Base-by-base conservation (phyloP, 176 grass and related monocot species). In the Raddia guianensis region DNA sequence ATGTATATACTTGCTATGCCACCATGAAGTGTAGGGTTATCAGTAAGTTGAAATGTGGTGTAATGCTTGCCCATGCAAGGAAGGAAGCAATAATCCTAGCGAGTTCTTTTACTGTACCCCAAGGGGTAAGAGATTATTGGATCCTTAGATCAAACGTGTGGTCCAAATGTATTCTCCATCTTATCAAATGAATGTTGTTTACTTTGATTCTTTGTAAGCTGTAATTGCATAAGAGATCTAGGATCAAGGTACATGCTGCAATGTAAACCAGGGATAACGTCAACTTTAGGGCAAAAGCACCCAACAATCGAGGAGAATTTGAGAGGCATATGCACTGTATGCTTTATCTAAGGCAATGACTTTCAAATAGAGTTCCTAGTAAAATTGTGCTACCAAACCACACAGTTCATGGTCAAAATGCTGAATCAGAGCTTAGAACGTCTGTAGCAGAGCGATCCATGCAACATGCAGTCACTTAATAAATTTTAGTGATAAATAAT, bases 1-100 rank as follows among this genome's bases (percentile, higher is more conserved):
- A 63, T 72, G 72, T 81, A 85, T 63, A 80, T 70, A 21, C 70
- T 80, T 73, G 4, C 27, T 79, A 35, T 75, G 59, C 12, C 53
- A 64, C 40, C 2, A 15, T 76, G 20, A 37, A 69, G 32, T 68
- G 74, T 70, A 70, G 63, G 27, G 27, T 27, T 70, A 44, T 56
- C 16, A 35, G 5, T 58, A 44, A 72, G 21, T 44, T 54, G 70
- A 83, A 33, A 47, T 74, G 80, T 70, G 49, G 7, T 50, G 40
- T 77, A 57, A 51, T 48, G 3, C 63, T 42, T 20, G 61, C 42
- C 9, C 9, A 9, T 54, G n/a, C 4, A 72, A 58, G 42, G 44
- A 66, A 72, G 12, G 0, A 54, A 75, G 42, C 73, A 16, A 33
- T 3, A 57, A 13, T 51, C 20, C 57, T 40, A 40, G 2, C 37